These are phyloP conservation scores for Citeromyces matritensis DNA, from an alignment of 805 yeast species.

Conservation along the genomic window DNA sequence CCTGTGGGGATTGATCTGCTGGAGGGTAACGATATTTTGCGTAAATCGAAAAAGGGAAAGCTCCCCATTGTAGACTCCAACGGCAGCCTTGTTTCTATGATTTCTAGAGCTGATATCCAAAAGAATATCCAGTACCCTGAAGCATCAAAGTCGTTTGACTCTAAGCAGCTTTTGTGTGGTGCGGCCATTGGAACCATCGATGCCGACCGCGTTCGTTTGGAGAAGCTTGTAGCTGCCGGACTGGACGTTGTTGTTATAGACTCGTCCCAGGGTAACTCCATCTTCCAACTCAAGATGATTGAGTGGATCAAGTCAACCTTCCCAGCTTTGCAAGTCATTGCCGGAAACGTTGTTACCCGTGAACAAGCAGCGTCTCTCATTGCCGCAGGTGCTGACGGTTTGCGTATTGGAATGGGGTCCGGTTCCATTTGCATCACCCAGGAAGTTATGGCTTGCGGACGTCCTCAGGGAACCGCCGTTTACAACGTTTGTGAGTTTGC, in stretches of 20 bases:
- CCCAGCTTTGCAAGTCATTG: slow-evolving; percentile 80
- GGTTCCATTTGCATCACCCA: slow-evolving; percentile 99
- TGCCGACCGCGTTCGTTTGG: slow-evolving; percentile 76
- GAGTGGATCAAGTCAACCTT: slow-evolving; percentile 72
- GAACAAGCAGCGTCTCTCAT: slow-evolving; percentile 96
- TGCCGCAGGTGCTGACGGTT: slow-evolving; percentile 93
- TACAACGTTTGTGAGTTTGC: slow-evolving; percentile 90
- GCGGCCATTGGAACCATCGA: slow-evolving; percentile 95
- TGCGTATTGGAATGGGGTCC: slow-evolving; percentile 99
- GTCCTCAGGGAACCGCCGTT: slow-evolving; percentile 99
- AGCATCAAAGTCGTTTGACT: slow-evolving; percentile 84
- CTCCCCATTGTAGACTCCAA: slow-evolving; percentile 77
- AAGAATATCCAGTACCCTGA: slow-evolving; percentile 88
- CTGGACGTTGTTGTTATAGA: slow-evolving; percentile 92
- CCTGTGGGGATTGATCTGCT: slow-evolving; percentile 64
- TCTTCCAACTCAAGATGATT: slow-evolving; percentile 89
- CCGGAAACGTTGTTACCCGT: slow-evolving; percentile 97
- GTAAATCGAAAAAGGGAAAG: slow-evolving; percentile 93
- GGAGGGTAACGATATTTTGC: slow-evolving; percentile 83
- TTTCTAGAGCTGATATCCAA: slow-evolving; percentile 93
- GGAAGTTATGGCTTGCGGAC: slow-evolving; percentile 99
- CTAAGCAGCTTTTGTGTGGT: slow-evolving; percentile 96
- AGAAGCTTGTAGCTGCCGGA: slow-evolving; percentile 84
- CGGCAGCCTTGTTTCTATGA: slow-evolving; percentile 70
- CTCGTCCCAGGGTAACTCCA: slow-evolving; percentile 95